Evolutionary conservation across 495 filamentous ascomycete species (phyloP), one percentile per base, ranked within the genome.

Genomic region (Evernia prunastri): DNA sequence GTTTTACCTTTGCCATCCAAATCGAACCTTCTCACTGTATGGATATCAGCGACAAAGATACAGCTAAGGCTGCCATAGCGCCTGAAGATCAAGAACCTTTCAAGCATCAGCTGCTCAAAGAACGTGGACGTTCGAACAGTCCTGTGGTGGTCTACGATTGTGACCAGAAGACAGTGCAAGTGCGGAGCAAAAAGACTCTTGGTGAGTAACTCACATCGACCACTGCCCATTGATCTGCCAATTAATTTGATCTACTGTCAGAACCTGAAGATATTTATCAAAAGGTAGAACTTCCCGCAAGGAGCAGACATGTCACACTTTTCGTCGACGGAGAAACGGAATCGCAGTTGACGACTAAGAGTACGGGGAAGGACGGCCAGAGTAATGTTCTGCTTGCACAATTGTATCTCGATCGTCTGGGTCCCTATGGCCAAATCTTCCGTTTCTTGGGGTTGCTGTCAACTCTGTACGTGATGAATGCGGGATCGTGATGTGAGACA

Each of bases 261-360:
- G 49, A 31, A 5, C 31, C 49, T 1, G 47, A 53, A 15, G 25
- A 53, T 0, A 25, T 18, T 8, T 63, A 27, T 17, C 60, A 54
- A 8, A 39, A 40, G 29, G 27, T 63, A 0, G 27, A 53, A 20
- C 45, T 63, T 29, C 60, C 60, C 11, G 25, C 43, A 17, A 56
- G 39, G 20, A 23, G 23, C 17, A 51, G 31, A 37, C 47, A 56
- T 3, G 47, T 63, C 36, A 40, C 60, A 13, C 33, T 63, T 25
- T 63, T 63, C 25, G n/a, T 63, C 18, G 47, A 63, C 29, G n/a
- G 3, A 53, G 47, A 63, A 39, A 56, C 29, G 37, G 47, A 63
- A 27, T 63, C 60, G 15, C 10, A 63, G 20, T 7, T 39, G 2
- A 63, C 60, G 47, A 63, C 33, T 12, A 1, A 3, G 5, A 53